These are phyloP conservation scores for Aspergillus transmontanensis DNA, from an alignment of 2,329 filamentous ascomycete species.

Conservation along the genomic window DNA sequence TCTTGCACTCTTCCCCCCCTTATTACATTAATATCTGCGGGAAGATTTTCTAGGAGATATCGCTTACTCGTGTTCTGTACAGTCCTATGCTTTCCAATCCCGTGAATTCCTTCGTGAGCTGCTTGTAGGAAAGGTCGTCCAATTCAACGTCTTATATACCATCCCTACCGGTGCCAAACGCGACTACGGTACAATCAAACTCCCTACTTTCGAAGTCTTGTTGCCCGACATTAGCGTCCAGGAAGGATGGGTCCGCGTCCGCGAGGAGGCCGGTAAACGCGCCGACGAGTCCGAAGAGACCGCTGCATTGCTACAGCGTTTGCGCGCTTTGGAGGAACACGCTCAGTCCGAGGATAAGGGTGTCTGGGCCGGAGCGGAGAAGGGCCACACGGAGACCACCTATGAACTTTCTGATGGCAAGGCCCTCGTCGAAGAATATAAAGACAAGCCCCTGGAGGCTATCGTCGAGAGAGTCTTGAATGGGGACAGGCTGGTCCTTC, in stretches of 20 bases:
- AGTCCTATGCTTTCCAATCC: constrained; percentile 87
- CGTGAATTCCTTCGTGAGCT: constrained; percentile 87
- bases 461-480: constrained; percentile 89
- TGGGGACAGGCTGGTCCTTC: constrained; percentile 84
- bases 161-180: constrained; percentile 77
- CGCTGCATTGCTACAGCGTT: constrained; percentile 69
- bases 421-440: constrained; percentile 76
- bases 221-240: constrained; percentile 82
- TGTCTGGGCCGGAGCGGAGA: constrained; percentile 70
- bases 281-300: constrained; percentile 85
- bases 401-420: constrained; percentile 80
- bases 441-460: constrained; percentile 80
- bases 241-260: constrained; percentile 88
- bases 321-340: constrained; percentile 74
- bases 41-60: background rate
- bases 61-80: constrained; percentile 11
- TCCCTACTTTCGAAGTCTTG: constrained; percentile 69
- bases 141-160: constrained; percentile 83
- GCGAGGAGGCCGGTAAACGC: constrained; percentile 83
- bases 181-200: constrained; percentile 81
- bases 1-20: background rate
- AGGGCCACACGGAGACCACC: constrained; percentile 70
- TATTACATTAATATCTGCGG: background rate
- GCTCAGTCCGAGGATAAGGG: constrained; percentile 81
- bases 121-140: constrained; percentile 81